Percentiles rank a stretch among this genome's conserved stretches.
phyloP scores from a whole-genome alignment of 768 basidiomycete genomes.

The Mrakia blollopis region DNA sequence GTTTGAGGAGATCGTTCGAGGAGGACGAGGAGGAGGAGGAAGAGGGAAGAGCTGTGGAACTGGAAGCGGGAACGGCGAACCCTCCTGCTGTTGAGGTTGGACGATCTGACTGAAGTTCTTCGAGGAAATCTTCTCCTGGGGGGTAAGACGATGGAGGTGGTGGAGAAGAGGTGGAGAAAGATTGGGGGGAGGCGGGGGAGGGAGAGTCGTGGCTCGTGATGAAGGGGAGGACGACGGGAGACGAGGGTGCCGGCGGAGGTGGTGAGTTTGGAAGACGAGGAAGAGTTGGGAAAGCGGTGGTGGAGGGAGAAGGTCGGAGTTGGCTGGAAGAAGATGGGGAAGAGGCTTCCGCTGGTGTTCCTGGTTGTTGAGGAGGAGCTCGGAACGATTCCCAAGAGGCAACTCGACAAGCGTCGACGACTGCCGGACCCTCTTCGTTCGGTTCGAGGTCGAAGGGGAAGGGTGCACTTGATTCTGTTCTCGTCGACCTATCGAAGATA shows the following conservation, averaged over 20 bases:
- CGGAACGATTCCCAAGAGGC: neutral
- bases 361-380: neutral
- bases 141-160: neutral
- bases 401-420: neutral
- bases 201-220: neutral
- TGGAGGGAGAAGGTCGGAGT: neutral
- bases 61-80: neutral
- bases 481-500: neutral
- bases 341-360: too few species aligned
- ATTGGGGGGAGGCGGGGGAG: neutral
- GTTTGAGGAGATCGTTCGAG: neutral
- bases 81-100: neutral
- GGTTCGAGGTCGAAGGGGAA: neutral
- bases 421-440: neutral
- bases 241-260: neutral
- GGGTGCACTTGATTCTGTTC: neutral
- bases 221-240: too few species aligned
- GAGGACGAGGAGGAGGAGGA: neutral
- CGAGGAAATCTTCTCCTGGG: neutral
- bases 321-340: neutral
- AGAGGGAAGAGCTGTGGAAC: too few species aligned
- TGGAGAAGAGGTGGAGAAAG: neutral
- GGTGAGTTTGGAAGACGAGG: neutral
- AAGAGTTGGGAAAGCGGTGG: too few species aligned
- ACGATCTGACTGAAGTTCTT: neutral